These are phyloP conservation scores for Clonostachys byssicola DNA, from an alignment of 2,329 filamentous ascomycete genomes.

Conservation along the genomic window DNA sequence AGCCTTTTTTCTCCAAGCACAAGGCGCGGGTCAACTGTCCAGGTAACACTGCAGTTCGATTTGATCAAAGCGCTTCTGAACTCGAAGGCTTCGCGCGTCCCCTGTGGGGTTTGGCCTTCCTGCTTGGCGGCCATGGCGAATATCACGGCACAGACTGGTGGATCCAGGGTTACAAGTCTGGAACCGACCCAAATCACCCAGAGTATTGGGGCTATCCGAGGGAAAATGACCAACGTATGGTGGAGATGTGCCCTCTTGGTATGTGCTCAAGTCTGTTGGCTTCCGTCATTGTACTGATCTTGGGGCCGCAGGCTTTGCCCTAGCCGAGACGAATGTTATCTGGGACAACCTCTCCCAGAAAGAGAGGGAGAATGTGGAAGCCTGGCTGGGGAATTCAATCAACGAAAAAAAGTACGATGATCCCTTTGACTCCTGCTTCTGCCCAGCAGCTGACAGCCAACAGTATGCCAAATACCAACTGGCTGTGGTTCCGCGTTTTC, in stretches of 20 bases:
- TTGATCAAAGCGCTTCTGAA: constrained; percentile 73
- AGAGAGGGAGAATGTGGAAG: constrained; percentile 63
- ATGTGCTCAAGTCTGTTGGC: constrained; percentile 3
- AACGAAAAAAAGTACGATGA: constrained; percentile 65
- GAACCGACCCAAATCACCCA: constrained; percentile 63
- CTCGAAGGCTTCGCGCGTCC: constrained; percentile 74
- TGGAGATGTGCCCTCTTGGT: constrained; percentile 77
- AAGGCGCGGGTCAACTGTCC: constrained; percentile 62
- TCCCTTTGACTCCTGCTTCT: neutral
- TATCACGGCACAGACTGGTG: constrained; percentile 60
- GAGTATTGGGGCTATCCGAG: constrained; percentile 77
- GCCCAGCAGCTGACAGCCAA: neutral
- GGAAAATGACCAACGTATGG: constrained; percentile 79
- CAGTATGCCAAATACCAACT: constrained; percentile 66
- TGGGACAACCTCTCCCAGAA: constrained; percentile 62
- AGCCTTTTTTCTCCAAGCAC: constrained; percentile 65
- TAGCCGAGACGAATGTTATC: constrained; percentile 63
- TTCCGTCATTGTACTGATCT: no score
- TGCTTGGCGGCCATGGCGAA: constrained; percentile 63
- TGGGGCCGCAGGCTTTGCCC: constrained; percentile 49
- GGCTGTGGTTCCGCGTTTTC: constrained; percentile 83
- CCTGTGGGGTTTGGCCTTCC: constrained; percentile 68
- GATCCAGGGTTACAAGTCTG: constrained; percentile 66
- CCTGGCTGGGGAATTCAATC: constrained; percentile 70
- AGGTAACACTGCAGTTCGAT: constrained; percentile 69